Evolutionary conservation across 2,329 filamentous ascomycete genomes (phyloP).

Genomic region (Fusarium nematophilum): DNA sequence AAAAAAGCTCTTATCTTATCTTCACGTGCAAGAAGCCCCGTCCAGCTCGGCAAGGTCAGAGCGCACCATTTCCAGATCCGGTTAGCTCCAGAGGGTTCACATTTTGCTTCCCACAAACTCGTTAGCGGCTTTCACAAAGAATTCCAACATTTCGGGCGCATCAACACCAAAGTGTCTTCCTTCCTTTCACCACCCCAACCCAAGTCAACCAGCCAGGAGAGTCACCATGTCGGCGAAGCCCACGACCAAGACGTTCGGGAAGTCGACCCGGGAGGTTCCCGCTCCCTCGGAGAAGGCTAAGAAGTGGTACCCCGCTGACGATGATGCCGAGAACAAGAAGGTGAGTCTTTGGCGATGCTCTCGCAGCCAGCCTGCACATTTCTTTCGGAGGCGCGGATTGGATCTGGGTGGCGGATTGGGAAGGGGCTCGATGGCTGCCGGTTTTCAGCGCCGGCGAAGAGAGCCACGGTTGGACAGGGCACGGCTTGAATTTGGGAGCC

Average conservation of each 20-base stretch:
- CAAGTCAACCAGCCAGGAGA: constrained; percentile 56
- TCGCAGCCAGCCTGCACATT: constrained; percentile 26
- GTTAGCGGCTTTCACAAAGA: constrained; percentile 56
- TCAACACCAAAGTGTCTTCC: constrained; percentile 52
- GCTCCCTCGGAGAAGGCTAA: constrained; percentile 89
- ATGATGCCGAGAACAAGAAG: constrained; percentile 90
- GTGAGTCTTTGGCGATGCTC: constrained; percentile 70
- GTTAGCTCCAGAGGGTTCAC: constrained; percentile 56
- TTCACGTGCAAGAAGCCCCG: constrained; percentile 53
- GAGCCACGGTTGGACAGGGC: constrained; percentile 17
- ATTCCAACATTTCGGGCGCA: constrained; percentile 55
- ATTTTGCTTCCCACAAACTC: constrained; percentile 59
- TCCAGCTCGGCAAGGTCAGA: constrained; percentile 34
- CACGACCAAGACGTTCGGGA: constrained; percentile 95
- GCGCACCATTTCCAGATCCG: constrained; percentile 41
- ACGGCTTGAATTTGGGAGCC: constrained; percentile 29
- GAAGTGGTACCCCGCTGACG: constrained; percentile 99
- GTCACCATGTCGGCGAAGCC: constrained; percentile 80
- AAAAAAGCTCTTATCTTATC: constrained; percentile 46
- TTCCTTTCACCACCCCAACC: constrained; percentile 50
- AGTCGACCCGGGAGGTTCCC: constrained; percentile 92
- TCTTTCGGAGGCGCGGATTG: constrained; percentile 12
- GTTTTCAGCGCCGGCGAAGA: constrained; percentile 20
- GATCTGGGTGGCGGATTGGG: constrained; percentile 20
- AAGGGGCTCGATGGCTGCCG: constrained; percentile 15